Conservation (phyloP, 768 basidiomycete genomes). For the Mycena latifolia region DNA sequence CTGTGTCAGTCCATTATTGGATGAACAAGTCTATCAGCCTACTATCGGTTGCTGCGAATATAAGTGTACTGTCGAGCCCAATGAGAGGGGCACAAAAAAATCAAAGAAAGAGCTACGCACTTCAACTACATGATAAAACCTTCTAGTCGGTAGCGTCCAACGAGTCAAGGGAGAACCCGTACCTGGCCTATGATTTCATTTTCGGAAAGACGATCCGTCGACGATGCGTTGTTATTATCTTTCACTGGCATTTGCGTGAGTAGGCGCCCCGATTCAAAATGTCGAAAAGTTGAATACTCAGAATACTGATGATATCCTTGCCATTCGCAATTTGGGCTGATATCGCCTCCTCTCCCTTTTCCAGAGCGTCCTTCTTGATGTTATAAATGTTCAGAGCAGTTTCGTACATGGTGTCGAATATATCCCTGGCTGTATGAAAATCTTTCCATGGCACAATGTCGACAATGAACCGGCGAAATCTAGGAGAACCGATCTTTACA, state of each 20-base stretch:
- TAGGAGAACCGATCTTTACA: too few species aligned
- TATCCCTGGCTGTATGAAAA: too few species aligned
- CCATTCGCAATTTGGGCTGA: constrained; percentile 46
- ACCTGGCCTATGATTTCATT: constrained; percentile 48
- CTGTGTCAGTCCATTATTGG: too few species aligned
- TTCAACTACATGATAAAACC: constrained; percentile 35
- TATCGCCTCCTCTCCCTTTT: constrained; percentile 42
- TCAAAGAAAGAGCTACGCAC: constrained; percentile 31
- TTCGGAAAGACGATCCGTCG: too few species aligned
- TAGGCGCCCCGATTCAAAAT: constrained; percentile 21
- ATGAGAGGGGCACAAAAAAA: too few species aligned
- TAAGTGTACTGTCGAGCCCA: too few species aligned
- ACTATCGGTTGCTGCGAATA: too few species aligned
- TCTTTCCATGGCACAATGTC: too few species aligned
- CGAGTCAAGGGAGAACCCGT: constrained; percentile 5
- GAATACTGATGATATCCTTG: too few species aligned
- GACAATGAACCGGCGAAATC: too few species aligned
- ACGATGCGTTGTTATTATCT: constrained; percentile 45
- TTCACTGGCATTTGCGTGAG: constrained; percentile 39
- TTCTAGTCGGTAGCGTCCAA: not conserved
- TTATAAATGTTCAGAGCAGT: constrained; percentile 48
- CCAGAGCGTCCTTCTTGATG: constrained; percentile 48
- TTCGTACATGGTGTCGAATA: constrained; percentile 47
- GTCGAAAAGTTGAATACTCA: constrained; percentile 47
- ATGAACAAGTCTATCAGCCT: not conserved